Evolutionary conservation across 345 rosid species (phyloP).

Genomic region (Eucalyptus cloeziana): DNA sequence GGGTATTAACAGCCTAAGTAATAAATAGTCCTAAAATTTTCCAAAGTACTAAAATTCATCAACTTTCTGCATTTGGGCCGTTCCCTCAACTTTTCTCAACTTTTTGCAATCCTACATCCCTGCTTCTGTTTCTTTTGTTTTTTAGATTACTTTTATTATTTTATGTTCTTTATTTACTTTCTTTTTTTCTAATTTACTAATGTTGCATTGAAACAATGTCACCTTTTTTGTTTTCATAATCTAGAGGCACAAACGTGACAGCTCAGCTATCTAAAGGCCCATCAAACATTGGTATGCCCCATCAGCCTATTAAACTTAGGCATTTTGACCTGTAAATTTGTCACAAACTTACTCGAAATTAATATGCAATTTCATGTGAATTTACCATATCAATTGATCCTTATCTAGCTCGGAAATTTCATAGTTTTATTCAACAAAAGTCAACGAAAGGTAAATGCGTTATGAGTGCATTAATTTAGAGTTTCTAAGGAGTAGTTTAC

Average conservation of each 20-base stretch:
- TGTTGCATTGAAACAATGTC: not conserved
- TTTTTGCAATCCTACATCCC: not conserved
- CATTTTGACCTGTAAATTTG: fast-evolving
- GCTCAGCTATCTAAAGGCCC: not conserved
- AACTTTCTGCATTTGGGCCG: not conserved
- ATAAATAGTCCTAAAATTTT: not conserved
- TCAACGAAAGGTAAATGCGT: too few relatives aligned
- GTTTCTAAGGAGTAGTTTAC: fast-evolving
- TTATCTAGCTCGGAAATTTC: fast-evolving
- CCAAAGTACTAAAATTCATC: not conserved
- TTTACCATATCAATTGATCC: fast-evolving
- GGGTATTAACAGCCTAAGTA: not conserved
- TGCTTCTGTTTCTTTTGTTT: not conserved
- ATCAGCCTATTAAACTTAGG: not conserved
- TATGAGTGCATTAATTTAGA: too few relatives aligned
- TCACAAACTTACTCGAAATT: fast-evolving
- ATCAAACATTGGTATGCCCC: not conserved
- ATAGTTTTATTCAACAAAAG: too few relatives aligned
- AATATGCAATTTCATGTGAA: too few relatives aligned
- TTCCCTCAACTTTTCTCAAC: not conserved
- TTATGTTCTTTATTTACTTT: not conserved
- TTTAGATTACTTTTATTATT: not conserved
- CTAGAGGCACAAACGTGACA: not conserved
- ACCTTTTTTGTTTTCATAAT: not conserved
- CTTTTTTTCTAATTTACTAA: not conserved